These are phyloP conservation scores for Aureobasidium lini DNA, from an alignment of 2,329 filamentous ascomycete species.

Conservation along the genomic window DNA sequence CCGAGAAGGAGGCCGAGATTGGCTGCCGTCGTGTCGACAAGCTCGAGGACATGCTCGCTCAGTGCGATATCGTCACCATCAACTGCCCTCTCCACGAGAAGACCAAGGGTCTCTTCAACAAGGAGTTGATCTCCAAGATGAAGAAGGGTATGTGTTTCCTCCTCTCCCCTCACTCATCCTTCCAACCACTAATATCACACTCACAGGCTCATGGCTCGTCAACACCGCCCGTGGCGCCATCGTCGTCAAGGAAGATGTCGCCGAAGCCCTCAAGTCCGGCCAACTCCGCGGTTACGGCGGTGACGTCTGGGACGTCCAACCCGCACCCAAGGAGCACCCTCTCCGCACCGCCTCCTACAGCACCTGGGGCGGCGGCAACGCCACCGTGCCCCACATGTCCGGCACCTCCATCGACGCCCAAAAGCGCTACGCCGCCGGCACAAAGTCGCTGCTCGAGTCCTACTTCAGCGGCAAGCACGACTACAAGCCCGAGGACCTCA, in stretches of 20 bases:
- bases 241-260: constrained; percentile 98
- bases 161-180: too few species aligned
- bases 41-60: constrained; percentile 86
- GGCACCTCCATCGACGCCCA: constrained; percentile 98
- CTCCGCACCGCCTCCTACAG: constrained; percentile 81
- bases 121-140: constrained; percentile 98
- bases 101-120: constrained; percentile 94
- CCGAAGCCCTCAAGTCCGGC: constrained; percentile 81
- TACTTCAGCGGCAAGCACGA: constrained; percentile 84
- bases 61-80: constrained; percentile 97
- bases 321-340: constrained; percentile 84
- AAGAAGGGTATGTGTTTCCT: constrained; percentile 63
- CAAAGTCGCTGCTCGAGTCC: constrained; percentile 82
- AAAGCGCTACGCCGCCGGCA: constrained; percentile 54
- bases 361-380: constrained; percentile 93
- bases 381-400: constrained; percentile 98
- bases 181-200: constrained; percentile 4
- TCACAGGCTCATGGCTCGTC: constrained; percentile 81
- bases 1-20: constrained; percentile 90
- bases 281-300: constrained; percentile 85
- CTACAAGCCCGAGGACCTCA: constrained; percentile 85
- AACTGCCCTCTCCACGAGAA: constrained; percentile 99
- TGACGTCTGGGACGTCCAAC: constrained; percentile 96
- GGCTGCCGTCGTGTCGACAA: constrained; percentile 80
- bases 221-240: constrained; percentile 99